These are phyloP conservation scores for Geosmithia flava DNA, from an alignment of 2,329 filamentous ascomycete species.

Conservation along the genomic window DNA sequence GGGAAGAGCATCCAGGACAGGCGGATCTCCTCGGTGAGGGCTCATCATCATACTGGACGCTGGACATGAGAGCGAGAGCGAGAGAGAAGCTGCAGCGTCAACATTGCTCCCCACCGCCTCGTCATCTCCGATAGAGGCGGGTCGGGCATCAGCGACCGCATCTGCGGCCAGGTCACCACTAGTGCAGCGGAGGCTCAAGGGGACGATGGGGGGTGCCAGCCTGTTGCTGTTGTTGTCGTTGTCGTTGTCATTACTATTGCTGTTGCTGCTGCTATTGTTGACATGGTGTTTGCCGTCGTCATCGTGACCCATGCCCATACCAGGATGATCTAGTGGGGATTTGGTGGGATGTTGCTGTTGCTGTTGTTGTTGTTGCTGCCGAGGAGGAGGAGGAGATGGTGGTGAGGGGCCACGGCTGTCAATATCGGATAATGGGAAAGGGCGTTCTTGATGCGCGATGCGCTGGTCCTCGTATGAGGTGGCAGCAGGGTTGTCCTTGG, in stretches of 20 bases:
- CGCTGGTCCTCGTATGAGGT: slow-evolving; percentile 16
- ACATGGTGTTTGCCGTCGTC: not conserved
- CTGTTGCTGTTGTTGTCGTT: not conserved
- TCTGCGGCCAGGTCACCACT: not conserved
- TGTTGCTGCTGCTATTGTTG: not conserved
- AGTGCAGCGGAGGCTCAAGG: not conserved
- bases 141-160: slow-evolving; percentile 5
- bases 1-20: slow-evolving; percentile 22
- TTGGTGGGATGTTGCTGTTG: no score
- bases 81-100: not conserved
- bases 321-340: slow-evolving; percentile 4
- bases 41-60: not conserved
- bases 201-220: not conserved
- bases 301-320: not conserved
- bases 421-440: not conserved
- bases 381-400: no score
- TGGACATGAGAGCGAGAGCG: no score
- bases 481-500: not conserved
- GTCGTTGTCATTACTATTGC: not conserved
- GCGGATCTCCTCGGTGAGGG: not conserved
- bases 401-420: no score
- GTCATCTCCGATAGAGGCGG: not conserved
- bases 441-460: slow-evolving; percentile 17
- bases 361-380: no score
- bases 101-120: not conserved